These are phyloP conservation scores for Neophaeococcomyces mojaviensis DNA, from an alignment of 2,329 filamentous ascomycete species.

Conservation along the genomic window DNA sequence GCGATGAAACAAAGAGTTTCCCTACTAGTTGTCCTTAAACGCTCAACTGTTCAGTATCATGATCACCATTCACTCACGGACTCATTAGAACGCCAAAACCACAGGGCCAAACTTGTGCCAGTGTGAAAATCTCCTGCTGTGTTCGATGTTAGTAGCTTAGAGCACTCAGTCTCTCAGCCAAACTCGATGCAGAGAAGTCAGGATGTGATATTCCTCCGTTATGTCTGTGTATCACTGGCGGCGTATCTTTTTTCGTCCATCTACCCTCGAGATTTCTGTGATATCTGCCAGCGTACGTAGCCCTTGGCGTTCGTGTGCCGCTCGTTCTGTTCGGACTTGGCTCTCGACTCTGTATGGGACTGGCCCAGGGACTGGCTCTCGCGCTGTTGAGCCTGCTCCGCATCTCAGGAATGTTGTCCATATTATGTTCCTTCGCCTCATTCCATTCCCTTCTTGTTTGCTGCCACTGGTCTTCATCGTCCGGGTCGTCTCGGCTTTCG, in stretches of 20 bases:
- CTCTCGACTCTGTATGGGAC: background rate
- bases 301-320: background rate
- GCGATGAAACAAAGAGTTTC: too few species aligned
- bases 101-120: too few species aligned
- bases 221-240: background rate
- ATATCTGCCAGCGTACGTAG: slow-evolving; percentile 1
- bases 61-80: too few species aligned
- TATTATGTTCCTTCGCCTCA: slow-evolving; percentile 1
- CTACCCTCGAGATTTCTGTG: background rate
- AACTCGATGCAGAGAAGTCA: background rate
- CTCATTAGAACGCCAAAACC: too few species aligned
- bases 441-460: slow-evolving; percentile 15
- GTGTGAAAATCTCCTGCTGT: too few species aligned
- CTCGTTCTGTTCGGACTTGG: slow-evolving; percentile 1
- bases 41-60: too few species aligned
- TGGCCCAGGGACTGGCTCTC: background rate
- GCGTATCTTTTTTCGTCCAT: background rate
- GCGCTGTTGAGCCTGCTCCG: background rate
- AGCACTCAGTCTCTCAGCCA: background rate
- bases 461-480: slow-evolving; percentile 18
- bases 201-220: background rate
- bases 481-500: slow-evolving; percentile 18
- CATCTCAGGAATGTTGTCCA: slow-evolving; percentile 3
- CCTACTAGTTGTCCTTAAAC: too few species aligned
- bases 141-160: too few species aligned